Percentiles rank a stretch among this genome's conserved stretches.
Conservation (phyloP, 106 monocot species). For the Agapanthus africanus region DNA sequence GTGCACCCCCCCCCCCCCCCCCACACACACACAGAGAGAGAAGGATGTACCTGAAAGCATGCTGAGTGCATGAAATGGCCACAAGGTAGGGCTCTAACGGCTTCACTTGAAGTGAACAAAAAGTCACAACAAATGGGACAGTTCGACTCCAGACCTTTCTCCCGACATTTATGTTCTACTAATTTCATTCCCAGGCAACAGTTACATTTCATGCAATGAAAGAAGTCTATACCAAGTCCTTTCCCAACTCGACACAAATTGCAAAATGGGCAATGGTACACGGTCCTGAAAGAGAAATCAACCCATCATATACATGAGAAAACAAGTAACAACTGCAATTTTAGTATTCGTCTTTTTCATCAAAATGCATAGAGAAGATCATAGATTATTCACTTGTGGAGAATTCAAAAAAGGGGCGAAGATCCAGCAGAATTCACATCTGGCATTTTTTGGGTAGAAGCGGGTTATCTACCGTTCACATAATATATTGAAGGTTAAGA, state of each 20-base stretch:
- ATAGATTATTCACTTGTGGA: too few species aligned
- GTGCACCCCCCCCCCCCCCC: too few species aligned
- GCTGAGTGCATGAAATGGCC: conserved; percentile 99
- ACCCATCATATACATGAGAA: neutral
- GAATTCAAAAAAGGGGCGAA: too few species aligned
- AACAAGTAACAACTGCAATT: too few species aligned
- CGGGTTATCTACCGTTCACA: too few species aligned
- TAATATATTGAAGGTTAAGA: too few species aligned
- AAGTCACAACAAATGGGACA: conserved; percentile 99
- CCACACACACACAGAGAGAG: neutral
- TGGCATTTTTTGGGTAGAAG: too few species aligned
- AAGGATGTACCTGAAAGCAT: conserved; percentile 75
- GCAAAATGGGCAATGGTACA: conserved; percentile 99
- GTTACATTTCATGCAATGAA: conserved; percentile 98
- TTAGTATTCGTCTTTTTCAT: too few species aligned
- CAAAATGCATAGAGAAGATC: too few species aligned
- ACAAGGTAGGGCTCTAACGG: conserved; percentile 78
- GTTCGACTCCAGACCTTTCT: conserved; percentile 81
- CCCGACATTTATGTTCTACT: conserved; percentile 82
- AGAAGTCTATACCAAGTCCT: conserved; percentile 93
- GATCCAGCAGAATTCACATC: too few species aligned
- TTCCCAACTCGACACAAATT: conserved; percentile 94
- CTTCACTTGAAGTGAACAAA: conserved; percentile 86
- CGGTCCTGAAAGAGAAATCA: conserved; percentile 43
- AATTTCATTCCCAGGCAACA: conserved; percentile 97